Conservation (phyloP, 1,284 basidiomycete species). For the Entoloma clypeatum region DNA sequence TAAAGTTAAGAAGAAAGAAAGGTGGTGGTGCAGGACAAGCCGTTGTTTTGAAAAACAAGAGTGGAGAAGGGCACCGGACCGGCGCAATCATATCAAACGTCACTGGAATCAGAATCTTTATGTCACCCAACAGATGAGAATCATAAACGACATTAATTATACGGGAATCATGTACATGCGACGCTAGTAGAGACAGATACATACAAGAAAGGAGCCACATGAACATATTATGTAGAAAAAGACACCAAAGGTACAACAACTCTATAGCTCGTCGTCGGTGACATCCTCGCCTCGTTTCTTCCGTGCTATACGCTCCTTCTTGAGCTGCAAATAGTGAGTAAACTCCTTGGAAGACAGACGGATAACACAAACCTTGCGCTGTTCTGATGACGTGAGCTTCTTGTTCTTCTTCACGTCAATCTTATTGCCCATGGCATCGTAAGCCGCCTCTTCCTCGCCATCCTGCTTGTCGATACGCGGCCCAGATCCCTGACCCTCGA, state of each 20-base stretch:
- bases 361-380: conserved; percentile 54
- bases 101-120: too few relatives aligned
- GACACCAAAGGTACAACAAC: conserved; percentile 7
- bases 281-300: conserved; percentile 80
- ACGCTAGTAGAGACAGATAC: conserved; percentile 10
- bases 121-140: too few relatives aligned
- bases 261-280: conserved; percentile 61
- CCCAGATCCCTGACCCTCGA: conserved; percentile 94
- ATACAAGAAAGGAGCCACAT: conserved; percentile 7
- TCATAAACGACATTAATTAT: too few relatives aligned
- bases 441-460: conserved; percentile 82
- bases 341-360: conserved; percentile 1
- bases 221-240: conserved; percentile 5
- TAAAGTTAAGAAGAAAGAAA: too few relatives aligned
- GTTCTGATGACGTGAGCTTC: conserved; percentile 80
- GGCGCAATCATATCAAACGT: too few relatives aligned
- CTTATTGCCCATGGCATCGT: conserved; percentile 97
- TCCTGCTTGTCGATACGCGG: conserved; percentile 88
- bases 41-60: too few relatives aligned
- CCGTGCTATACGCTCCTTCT: conserved; percentile 94
- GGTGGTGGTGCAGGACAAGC: too few relatives aligned
- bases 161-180: too few relatives aligned
- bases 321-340: conserved; percentile 37
- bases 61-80: too few relatives aligned
- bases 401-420: conserved; percentile 80